Conservation (phyloP, 345 rosid species). For the Hibiscus trionum region DNA sequence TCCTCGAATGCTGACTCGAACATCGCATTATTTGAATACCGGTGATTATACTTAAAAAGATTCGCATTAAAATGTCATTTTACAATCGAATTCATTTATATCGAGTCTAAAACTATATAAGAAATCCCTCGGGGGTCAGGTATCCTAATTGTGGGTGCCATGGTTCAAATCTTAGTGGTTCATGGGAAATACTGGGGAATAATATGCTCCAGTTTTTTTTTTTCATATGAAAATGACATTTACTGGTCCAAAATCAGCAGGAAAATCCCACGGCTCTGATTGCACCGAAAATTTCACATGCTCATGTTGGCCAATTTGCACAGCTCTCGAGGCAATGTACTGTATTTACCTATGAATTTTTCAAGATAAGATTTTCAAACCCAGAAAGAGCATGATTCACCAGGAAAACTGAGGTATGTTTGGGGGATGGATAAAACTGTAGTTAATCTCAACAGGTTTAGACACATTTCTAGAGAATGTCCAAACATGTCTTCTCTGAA, state of each 20-base stretch:
- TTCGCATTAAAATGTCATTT: too few species aligned
- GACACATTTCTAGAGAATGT: neutral
- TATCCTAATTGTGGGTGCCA: too few species aligned
- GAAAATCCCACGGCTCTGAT: neutral
- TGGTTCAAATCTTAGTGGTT: too few species aligned
- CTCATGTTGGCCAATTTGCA: slow-evolving; percentile 12
- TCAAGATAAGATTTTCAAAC: neutral
- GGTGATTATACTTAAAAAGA: too few species aligned
- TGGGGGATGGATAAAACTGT: neutral
- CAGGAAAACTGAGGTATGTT: neutral
- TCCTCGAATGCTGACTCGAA: too few species aligned
- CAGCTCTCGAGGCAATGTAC: neutral
- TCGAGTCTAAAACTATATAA: too few species aligned
- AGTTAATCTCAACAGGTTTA: neutral
- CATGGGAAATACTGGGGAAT: too few species aligned
- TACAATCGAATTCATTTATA: too few species aligned
- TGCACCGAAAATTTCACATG: slow-evolving; percentile 8
- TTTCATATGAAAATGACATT: too few species aligned
- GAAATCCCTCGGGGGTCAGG: too few species aligned
- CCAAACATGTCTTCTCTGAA: neutral
- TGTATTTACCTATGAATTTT: neutral
- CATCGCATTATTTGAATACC: too few species aligned
- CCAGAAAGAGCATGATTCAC: neutral
- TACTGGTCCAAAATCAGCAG: neutral
- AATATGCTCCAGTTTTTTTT: too few species aligned